Evolutionary conservation across 129 eudicot genomes (phyloP).

Genomic region (Lactuca saligna): DNA sequence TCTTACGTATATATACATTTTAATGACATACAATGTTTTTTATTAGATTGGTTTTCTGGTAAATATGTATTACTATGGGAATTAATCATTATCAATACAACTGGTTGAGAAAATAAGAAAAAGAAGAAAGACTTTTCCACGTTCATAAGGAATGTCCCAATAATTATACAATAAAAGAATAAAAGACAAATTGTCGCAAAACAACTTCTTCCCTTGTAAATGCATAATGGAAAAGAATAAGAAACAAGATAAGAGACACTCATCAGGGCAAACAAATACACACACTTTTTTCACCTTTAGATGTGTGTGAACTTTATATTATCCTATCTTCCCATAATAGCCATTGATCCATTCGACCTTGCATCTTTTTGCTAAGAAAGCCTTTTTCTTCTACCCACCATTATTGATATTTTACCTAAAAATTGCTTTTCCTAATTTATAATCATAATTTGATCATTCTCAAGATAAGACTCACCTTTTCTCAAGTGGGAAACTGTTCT

Average conservation of each 20-base stretch:
- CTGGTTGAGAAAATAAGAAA: background rate
- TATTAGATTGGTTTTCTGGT: too few species aligned
- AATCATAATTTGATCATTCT: slow-evolving; percentile 24
- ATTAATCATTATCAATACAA: background rate
- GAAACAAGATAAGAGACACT: slow-evolving; percentile 32
- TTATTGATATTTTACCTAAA: slow-evolving; percentile 29
- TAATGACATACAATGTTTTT: too few species aligned
- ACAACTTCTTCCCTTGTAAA: background rate
- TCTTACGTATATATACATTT: too few species aligned
- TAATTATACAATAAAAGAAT: too few species aligned
- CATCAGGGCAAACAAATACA: slow-evolving; percentile 17
- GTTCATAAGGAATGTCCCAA: background rate
- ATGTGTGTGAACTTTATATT: slow-evolving; percentile 28
- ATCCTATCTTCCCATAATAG: slow-evolving; percentile 31
- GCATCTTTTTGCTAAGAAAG: slow-evolving; percentile 24
- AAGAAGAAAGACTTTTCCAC: background rate
- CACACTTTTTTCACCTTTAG: slow-evolving; percentile 24
- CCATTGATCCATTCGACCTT: slow-evolving; percentile 30
- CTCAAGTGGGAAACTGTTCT: slow-evolving; percentile 18
- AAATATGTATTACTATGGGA: too few species aligned
- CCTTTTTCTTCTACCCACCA: slow-evolving; percentile 27
- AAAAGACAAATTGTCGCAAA: slow-evolving; percentile 4
- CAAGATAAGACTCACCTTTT: slow-evolving; percentile 30
- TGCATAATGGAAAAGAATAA: background rate
- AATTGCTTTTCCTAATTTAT: slow-evolving; percentile 6